phyloP scores from a whole-genome alignment of 306 rosid species.

The Geum urbanum region DNA sequence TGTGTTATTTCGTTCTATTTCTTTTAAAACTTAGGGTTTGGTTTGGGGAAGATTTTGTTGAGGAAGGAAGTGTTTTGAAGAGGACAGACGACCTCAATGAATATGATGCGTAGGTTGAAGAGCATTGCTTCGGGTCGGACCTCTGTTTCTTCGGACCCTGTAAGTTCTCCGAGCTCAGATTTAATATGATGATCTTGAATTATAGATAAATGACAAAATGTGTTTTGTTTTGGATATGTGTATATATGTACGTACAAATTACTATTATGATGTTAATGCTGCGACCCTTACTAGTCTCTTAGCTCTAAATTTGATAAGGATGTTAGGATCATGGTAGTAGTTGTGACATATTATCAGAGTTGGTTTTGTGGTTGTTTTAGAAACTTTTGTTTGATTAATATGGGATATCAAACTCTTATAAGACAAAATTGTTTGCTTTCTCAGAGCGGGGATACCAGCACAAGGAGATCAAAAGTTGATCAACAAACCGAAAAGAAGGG shows the following conservation, averaged over 20 bases:
- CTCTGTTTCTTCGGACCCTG: conserved; percentile 90
- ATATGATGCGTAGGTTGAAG: conserved; percentile 95
- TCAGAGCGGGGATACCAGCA: conserved; percentile 61
- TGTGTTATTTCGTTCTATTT: background rate
- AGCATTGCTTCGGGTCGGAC: conserved; percentile 97
- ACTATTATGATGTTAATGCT: too few relatives aligned
- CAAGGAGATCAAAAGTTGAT: conserved; percentile 64
- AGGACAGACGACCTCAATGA: conserved; percentile 37
- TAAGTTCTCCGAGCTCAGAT: conserved; percentile 31
- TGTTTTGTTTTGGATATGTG: background rate
- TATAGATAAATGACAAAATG: background rate
- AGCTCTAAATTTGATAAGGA: background rate
- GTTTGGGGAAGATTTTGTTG: conserved; percentile 10
- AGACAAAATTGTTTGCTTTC: background rate
- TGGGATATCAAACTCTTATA: background rate
- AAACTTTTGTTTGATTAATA: background rate
- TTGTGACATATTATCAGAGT: background rate
- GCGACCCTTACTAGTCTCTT: background rate
- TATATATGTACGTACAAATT: background rate
- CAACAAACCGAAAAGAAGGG: conserved; percentile 44
- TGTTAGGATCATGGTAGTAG: background rate
- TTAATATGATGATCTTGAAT: background rate
- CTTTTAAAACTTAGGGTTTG: conserved; percentile 38
- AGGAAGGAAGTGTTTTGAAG: background rate
- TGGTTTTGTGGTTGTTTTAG: background rate